Conservation (phyloP, 306 rosid genomes). For the Prunus salicina region DNA sequence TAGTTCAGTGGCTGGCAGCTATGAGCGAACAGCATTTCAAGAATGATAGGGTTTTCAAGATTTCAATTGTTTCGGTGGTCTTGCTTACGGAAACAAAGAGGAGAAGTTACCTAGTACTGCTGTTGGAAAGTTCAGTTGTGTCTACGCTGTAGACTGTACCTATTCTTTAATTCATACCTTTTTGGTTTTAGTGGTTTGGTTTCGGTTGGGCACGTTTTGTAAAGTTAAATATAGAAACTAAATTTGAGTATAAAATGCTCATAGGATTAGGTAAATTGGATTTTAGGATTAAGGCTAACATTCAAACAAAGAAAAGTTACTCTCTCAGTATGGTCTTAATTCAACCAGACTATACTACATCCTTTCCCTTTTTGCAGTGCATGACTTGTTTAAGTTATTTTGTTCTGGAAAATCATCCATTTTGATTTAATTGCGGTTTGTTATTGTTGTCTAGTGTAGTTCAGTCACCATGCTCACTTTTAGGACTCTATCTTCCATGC, state of each 20-base stretch:
- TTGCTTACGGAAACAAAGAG: neutral
- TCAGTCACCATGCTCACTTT: neutral
- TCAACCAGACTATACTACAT: neutral
- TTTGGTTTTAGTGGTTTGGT: neutral
- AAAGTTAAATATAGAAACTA: neutral
- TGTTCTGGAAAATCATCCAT: neutral
- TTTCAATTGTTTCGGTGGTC: neutral
- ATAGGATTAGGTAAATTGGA: neutral
- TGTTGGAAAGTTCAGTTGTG: neutral
- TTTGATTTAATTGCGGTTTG: conserved; percentile 2
- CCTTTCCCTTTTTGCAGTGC: neutral
- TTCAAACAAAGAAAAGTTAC: neutral
- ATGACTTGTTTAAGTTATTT: neutral
- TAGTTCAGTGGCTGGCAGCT: neutral
- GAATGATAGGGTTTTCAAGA: neutral
- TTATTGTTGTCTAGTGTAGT: neutral
- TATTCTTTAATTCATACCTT: neutral
- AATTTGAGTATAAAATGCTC: neutral
- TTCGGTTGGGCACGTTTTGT: neutral
- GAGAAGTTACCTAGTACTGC: neutral
- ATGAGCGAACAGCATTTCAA: neutral
- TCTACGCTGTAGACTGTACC: neutral
- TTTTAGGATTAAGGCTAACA: neutral
- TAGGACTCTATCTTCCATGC: neutral
- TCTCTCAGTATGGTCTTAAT: neutral